Conservation (phyloP, 345 rosid species). For the Lepidium sativum region DNA sequence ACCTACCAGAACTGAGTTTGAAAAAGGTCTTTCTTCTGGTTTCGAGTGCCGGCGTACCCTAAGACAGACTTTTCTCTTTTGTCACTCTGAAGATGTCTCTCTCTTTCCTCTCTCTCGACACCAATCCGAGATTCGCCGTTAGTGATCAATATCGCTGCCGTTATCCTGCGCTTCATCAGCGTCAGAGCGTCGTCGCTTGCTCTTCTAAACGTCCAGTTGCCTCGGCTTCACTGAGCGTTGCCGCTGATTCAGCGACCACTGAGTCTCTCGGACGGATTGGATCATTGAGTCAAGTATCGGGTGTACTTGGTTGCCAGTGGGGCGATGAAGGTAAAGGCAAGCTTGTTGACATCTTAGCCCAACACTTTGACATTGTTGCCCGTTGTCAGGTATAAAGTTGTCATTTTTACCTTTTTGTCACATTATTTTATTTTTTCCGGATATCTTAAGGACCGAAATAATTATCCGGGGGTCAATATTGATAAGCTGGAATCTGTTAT, state of each 20-base stretch:
- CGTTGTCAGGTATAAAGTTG: conserved; percentile 69
- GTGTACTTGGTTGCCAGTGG: conserved; percentile 91
- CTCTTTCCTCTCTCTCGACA: conserved; percentile 29
- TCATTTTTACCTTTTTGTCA: not conserved
- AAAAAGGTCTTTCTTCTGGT: conserved; percentile 2
- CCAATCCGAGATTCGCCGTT: conserved; percentile 20
- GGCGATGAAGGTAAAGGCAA: conserved; percentile 99
- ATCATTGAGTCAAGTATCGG: conserved; percentile 81
- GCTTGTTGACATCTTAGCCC: conserved; percentile 85
- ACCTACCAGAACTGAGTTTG: conserved; percentile 14
- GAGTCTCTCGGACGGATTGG: conserved; percentile 42
- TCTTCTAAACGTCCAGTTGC: conserved; percentile 25
- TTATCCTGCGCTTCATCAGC: conserved; percentile 19
- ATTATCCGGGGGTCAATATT: not conserved
- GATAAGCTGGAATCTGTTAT: not conserved
- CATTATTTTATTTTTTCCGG: not conserved
- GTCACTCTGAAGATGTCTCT: conserved; percentile 21
- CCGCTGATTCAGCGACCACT: conserved; percentile 34
- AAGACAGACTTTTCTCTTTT: not conserved
- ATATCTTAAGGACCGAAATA: not conserved
- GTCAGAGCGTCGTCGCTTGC: conserved; percentile 31
- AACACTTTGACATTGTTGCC: conserved; percentile 91
- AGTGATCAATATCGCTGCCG: conserved; percentile 4
- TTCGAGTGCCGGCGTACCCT: conserved; percentile 27
- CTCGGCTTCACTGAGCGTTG: conserved; percentile 37